Evolutionary conservation across 768 basidiomycete genomes (phyloP), one percentile per base, ranked within the genome.

Genomic region (Aureoboletus auriporus): DNA sequence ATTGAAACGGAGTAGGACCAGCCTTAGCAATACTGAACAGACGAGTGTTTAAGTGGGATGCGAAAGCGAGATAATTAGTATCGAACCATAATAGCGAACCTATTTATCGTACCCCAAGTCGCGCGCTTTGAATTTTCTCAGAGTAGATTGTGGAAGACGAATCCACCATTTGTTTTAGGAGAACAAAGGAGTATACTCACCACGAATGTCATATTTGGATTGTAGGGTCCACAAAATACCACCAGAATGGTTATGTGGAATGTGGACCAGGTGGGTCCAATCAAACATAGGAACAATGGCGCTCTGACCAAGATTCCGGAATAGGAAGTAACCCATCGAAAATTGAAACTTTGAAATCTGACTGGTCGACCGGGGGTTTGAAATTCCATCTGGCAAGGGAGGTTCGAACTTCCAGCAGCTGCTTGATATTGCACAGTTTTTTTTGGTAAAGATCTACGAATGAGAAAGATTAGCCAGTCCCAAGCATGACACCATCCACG

Each of bases 91-190:
- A n/a, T 17, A 6, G 7, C 16, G 8, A 12, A 10, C 8, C 39
- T 51, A 52, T 52, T 56, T 58, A 64, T 62, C 30, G n/a, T 37
- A 37, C 6, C 26, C 3, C 12, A 10, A 7, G 34, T 33, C 14
- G 45, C 27, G 27, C 30, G 48, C 51, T 51, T 50, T 55, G 50
- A 52, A 20, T 10, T 31, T n/a, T 43, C 23, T 33, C 23, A 37
- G 5, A 30, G 38, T n/a, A 36, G 46, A 29, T 39, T 56, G 49
- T 56, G 50, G 48, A 38, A n/a, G 20, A 36, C 6, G 33, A 41
- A 12, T 13, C 4, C 11, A 13, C 12, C 5, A 28, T 35, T 31
- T 34, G 36, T 43, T 26, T 33, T 45, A 33, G 39, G 35, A 39
- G 46, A 38, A 62, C 48, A 60, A 59, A 26, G 49, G 46, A 26